Conservation (phyloP, 768 basidiomycete genomes). For the Amanita phalloides region DNA sequence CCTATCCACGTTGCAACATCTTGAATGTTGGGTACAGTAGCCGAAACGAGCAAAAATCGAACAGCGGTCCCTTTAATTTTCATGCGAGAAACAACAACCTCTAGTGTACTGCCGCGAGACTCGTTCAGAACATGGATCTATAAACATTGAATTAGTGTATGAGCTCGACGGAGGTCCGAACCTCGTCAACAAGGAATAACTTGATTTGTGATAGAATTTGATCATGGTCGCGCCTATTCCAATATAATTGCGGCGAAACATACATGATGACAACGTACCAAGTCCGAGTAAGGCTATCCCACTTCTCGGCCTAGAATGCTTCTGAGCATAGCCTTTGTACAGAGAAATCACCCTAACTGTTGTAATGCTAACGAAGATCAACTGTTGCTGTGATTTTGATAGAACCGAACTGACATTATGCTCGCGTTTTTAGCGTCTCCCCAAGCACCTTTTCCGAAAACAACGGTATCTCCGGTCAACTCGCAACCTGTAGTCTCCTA, state of each 20-base stretch:
- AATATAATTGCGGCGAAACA: not conserved
- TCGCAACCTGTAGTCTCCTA: conserved; percentile 53
- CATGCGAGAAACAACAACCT: conserved; percentile 94
- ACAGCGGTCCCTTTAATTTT: conserved; percentile 58
- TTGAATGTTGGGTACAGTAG: conserved; percentile 87
- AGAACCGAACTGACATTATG: conserved; percentile 53
- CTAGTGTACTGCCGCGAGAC: conserved; percentile 80
- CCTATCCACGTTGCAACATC: conserved; percentile 90
- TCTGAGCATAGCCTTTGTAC: not conserved
- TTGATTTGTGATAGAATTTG: conserved; percentile 59
- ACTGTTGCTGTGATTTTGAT: not conserved
- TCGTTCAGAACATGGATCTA: conserved; percentile 93
- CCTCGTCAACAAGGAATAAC: conserved; percentile 89
- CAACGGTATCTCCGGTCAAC: conserved; percentile 84
- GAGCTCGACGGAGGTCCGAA: conserved; percentile 16
- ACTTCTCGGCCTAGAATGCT: conserved; percentile 74
- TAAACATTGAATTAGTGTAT: not conserved
- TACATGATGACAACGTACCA: conserved; percentile 35
- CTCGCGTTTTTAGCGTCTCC: conserved; percentile 65
- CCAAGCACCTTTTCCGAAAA: conserved; percentile 55
- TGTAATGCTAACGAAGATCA: conserved; percentile 42
- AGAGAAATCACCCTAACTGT: conserved; percentile 39
- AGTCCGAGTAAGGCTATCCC: conserved; percentile 87
- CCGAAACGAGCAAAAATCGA: conserved; percentile 85
- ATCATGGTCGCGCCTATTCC: conserved; percentile 47